Evolutionary conservation across 768 basidiomycete species (phyloP).

Genomic region (Lactifluus hygrophoroides): DNA sequence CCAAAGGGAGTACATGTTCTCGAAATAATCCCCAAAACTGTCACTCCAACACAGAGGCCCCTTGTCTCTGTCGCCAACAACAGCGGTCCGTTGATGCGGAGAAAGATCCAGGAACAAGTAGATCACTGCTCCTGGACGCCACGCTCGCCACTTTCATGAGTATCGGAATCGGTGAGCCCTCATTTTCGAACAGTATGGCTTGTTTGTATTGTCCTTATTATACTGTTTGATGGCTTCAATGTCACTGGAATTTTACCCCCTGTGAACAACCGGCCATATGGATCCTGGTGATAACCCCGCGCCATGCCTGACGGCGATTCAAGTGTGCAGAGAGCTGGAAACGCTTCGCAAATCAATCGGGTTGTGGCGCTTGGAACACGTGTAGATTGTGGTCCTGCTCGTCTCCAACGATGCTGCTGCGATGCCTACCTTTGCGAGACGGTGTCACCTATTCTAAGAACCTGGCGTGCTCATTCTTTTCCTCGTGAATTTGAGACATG

Average conservation of each 20-base stretch:
- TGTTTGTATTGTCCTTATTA: neutral
- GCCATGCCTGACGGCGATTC: neutral
- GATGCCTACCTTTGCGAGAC: neutral
- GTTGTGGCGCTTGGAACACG: neutral
- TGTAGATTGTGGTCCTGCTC: neutral
- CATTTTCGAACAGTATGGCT: neutral
- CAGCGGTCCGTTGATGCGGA: neutral
- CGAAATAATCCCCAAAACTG: neutral
- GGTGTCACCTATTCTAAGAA: neutral
- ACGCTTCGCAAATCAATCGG: neutral
- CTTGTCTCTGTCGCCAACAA: neutral
- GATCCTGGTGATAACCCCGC: neutral
- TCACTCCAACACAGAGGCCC: neutral
- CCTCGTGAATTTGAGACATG: neutral
- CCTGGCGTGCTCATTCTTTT: neutral
- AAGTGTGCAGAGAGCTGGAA: neutral
- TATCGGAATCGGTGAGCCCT: slow-evolving; percentile 21
- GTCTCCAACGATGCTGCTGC: neutral
- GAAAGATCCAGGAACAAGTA: neutral
- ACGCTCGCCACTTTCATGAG: slow-evolving; percentile 17
- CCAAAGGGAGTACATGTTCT: neutral
- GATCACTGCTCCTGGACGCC: slow-evolving; percentile 18
- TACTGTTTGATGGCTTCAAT: neutral
- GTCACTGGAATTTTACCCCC: neutral
- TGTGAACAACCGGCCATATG: neutral